Conservation (phyloP, 352 stramenopile species). For the Pythium oligandrum region DNA sequence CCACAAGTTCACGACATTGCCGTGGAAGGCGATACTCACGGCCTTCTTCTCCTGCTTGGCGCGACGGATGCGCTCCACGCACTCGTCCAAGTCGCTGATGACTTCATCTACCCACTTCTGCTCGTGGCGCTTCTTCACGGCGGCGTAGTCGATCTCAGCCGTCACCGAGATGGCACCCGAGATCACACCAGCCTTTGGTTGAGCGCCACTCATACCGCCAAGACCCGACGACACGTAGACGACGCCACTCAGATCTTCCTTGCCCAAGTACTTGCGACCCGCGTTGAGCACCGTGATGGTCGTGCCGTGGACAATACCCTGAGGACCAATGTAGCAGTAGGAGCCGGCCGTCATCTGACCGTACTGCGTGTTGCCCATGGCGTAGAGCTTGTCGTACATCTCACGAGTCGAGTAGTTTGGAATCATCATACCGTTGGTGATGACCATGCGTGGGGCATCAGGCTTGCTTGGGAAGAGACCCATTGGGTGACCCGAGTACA, state of each 20-base stretch:
- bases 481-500: conserved; percentile 88
- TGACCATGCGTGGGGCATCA: conserved; percentile 74
- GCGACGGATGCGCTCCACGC: conserved; percentile 52
- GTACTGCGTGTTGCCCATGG: conserved; percentile 83
- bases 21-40: conserved; percentile 79
- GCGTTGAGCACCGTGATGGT: conserved; percentile 89
- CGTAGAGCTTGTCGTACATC: conserved; percentile 87
- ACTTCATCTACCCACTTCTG: conserved; percentile 88
- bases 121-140: conserved; percentile 81
- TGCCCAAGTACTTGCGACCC: conserved; percentile 80
- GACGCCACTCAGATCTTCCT: conserved; percentile 63
- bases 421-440: conserved; percentile 90
- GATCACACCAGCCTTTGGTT: conserved; percentile 84
- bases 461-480: conserved; percentile 77
- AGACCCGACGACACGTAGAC: conserved; percentile 86
- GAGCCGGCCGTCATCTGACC: conserved; percentile 89
- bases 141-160: conserved; percentile 71
- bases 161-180: conserved; percentile 83
- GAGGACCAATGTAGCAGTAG: conserved; percentile 90
- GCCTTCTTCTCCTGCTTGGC: conserved; percentile 56
- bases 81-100: conserved; percentile 56
- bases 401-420: conserved; percentile 85
- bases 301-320: conserved; percentile 88
- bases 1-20: conserved; percentile 87
- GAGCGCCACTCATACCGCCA: conserved; percentile 83